phyloP scores from a whole-genome alignment of 106 monocot species.

The Cymbidium sinense region DNA sequence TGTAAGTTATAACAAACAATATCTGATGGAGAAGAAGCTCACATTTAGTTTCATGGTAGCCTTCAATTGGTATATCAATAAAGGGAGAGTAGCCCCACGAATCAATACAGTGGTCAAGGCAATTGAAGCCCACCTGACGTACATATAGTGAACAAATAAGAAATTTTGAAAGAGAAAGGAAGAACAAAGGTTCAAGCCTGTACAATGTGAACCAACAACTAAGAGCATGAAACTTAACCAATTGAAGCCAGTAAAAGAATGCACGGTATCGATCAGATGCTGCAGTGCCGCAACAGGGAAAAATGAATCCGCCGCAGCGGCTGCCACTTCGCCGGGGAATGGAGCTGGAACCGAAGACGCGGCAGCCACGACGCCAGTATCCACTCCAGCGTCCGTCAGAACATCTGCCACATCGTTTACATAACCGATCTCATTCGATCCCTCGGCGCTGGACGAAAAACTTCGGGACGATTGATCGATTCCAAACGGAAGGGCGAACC shows the following conservation, averaged over 20 bases:
- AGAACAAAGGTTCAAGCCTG: not conserved
- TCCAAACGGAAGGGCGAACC: conserved; percentile 32
- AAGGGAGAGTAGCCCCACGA: conserved; percentile 50
- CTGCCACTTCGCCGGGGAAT: conserved; percentile 33
- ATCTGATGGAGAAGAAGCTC: conserved; percentile 10
- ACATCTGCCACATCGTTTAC: conserved; percentile 3
- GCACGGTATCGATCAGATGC: conserved; percentile 14
- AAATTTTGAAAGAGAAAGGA: not conserved
- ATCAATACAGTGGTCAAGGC: conserved; percentile 76
- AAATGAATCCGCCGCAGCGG: conserved; percentile 9
- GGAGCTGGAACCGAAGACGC: conserved; percentile 13
- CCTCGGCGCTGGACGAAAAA: conserved; percentile 42
- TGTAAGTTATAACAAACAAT: not conserved
- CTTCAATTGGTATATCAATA: conserved; percentile 72
- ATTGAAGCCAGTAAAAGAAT: conserved; percentile 11
- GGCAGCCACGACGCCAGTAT: not conserved
- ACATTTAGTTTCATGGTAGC: conserved; percentile 62
- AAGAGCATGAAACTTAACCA: conserved; percentile 1
- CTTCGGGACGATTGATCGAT: conserved; percentile 17
- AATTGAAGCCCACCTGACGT: conserved; percentile 79
- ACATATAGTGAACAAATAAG: not conserved
- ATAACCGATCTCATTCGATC: conserved; percentile 4
- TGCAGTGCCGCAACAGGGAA: conserved; percentile 13
- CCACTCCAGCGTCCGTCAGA: conserved; percentile 10
- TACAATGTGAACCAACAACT: not conserved